Base-by-base conservation (phyloP, 768 basidiomycete genomes). In the Lenzites betulinus region DNA sequence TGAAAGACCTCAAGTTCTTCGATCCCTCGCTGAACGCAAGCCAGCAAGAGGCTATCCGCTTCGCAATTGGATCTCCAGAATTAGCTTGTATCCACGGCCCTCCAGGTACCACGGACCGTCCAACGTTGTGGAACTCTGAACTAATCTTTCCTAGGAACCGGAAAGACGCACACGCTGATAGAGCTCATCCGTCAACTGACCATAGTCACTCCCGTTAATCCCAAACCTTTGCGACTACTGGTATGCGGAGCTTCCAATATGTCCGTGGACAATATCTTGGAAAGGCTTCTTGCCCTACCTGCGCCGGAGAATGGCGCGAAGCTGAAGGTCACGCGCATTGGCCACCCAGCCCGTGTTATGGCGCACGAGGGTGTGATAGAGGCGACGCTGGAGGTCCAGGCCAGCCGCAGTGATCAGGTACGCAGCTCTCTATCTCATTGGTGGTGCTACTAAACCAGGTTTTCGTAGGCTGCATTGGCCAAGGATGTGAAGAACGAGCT, bases 31-130 rank as follows among this genome's bases (percentile, higher is more conserved):
- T 98, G 55, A 98, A 99, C 70, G 74, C 79, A 1, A 92, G 90
- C 66, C 97, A 99, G 70, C 87, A 87, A 70, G 79, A 83, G 13
- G 96, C 95, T 0, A 85, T 98, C 33, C 78, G 74, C 52, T 95
- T 97, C 68, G 88, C 89, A n/a, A 73, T 99, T 6, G 84, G 84
- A 62, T 85, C 91, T 0, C 80, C 83, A 5, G 89, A 96, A 70
- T 83, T 98, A 0, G 93, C 92, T 1, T 93, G 93, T 66, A 94
- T 99, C 25, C 95, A 98, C 69, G 97, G 97, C 0, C 97, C 97
- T n/a, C 97, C 97, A 61, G 96, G 96, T 84, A 69, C 25, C 38
- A 2, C 30, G 4, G 30, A 33, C 30, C 6, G 30, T n/a, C 8
- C 5, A 20, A 28, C 41, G 44, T 25, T 26, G 3, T 12, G 16